Conservation (phyloP, 495 filamentous ascomycete genomes). For the Aspergillus sclerotioniger region DNA sequence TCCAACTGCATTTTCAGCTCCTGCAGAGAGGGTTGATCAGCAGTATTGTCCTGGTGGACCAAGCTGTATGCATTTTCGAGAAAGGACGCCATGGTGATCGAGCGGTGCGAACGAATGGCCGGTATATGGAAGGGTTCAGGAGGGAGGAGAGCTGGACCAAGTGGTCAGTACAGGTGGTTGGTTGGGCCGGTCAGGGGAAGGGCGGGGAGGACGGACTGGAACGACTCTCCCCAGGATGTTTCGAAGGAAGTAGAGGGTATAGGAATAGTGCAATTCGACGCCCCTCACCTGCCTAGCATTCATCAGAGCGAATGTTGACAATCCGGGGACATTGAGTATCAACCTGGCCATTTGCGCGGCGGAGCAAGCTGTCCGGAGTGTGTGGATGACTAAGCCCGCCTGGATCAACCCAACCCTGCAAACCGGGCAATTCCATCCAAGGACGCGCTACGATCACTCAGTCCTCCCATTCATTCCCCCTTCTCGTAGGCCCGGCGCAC, state of each 20-base stretch:
- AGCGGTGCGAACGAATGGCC: conserved; percentile 14
- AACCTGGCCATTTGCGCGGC: conserved; percentile 47
- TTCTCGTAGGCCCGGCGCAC: not conserved
- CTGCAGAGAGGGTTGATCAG: conserved; percentile 84
- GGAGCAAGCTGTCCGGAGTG: conserved; percentile 42
- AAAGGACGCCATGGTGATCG: conserved; percentile 83
- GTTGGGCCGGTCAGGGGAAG: conserved; percentile 33
- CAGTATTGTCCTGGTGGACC: conserved; percentile 91
- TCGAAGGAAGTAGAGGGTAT: conserved; percentile 18
- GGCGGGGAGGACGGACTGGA: conserved; percentile 24
- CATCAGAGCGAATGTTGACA: conserved; percentile 35
- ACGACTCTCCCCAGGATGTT: conserved; percentile 27
- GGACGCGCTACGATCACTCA: not conserved
- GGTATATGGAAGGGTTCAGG: conserved; percentile 19
- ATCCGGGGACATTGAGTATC: conserved; percentile 32
- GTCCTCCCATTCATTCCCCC: not conserved
- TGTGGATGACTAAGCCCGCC: conserved; percentile 50
- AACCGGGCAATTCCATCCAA: conserved; percentile 20
- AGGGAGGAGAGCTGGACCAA: conserved; percentile 36
- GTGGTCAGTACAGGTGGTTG: conserved; percentile 38
- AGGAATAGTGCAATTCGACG: conserved; percentile 37
- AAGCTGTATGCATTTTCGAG: conserved; percentile 91
- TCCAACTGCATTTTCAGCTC: conserved; percentile 93
- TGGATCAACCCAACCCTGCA: conserved; percentile 28
- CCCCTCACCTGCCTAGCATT: conserved; percentile 44